Conservation (phyloP, 192 early-diverging fungal genomes). For the Linnemannia schmuckeri region DNA sequence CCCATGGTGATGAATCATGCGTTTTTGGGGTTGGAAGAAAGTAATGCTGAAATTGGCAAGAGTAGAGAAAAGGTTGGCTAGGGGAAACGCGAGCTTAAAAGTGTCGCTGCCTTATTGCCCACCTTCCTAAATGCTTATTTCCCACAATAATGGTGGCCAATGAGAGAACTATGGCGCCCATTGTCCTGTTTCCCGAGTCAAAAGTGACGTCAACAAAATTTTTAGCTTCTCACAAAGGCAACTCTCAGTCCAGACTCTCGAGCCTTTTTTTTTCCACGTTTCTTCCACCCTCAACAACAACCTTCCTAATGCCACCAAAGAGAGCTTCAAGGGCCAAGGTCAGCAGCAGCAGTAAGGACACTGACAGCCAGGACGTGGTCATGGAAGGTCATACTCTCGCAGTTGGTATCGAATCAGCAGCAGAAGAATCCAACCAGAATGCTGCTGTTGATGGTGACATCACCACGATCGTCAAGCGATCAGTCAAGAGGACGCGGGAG, state of each 20-base stretch:
- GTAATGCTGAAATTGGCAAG: background rate
- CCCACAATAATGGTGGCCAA: too few relatives aligned
- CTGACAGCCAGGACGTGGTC: slow-evolving; percentile 34
- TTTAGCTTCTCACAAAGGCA: background rate
- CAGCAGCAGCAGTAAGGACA: slow-evolving; percentile 9
- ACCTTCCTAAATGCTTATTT: too few relatives aligned
- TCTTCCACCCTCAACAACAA: background rate
- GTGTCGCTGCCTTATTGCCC: too few relatives aligned
- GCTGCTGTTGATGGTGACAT: slow-evolving; percentile 4
- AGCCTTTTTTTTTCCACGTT: too few relatives aligned
- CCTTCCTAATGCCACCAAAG: slow-evolving; percentile 41
- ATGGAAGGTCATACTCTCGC: slow-evolving; percentile 26
- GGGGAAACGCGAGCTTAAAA: too few relatives aligned
- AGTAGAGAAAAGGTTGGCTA: too few relatives aligned
- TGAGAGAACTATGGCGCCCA: too few relatives aligned
- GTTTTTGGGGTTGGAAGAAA: background rate
- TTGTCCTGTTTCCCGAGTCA: too few relatives aligned
- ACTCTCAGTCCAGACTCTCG: too few relatives aligned
- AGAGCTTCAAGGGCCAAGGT: slow-evolving; percentile 50
- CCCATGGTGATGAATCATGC: background rate
- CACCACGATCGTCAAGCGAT: slow-evolving; percentile 24
- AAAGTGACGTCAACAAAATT: slow-evolving; percentile 11
- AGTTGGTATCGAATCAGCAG: slow-evolving; percentile 15
- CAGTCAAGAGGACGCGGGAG: slow-evolving; percentile 44
- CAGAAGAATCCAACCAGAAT: slow-evolving; percentile 8